Conservation (phyloP, 2,329 filamentous ascomycete genomes). For the Aspergillus floridensis region DNA sequence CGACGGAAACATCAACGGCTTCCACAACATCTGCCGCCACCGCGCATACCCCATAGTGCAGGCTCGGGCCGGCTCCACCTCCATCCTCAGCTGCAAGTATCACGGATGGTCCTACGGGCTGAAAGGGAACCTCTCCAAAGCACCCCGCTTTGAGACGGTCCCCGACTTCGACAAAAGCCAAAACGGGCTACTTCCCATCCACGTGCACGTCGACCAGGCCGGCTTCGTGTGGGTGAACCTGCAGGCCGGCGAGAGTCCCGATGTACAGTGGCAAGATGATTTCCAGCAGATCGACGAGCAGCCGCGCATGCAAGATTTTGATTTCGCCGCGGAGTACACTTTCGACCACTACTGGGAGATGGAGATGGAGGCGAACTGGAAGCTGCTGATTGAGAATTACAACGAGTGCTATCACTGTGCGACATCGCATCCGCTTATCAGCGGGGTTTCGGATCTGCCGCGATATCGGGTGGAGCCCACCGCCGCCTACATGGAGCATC, state of each 20-base stretch:
- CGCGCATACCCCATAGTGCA: slow-evolving; percentile 21
- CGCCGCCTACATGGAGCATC: slow-evolving; percentile 51
- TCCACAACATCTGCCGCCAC: slow-evolving; percentile 27
- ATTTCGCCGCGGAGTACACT: slow-evolving; percentile 20
- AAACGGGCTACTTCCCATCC: slow-evolving; percentile 19
- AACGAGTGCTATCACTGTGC: slow-evolving; percentile 29
- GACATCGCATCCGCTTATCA: slow-evolving; percentile 26
- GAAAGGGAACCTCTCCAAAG: slow-evolving; percentile 25
- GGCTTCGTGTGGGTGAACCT: slow-evolving; percentile 28
- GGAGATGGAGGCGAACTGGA: slow-evolving; percentile 25
- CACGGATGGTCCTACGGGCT: slow-evolving; percentile 28
- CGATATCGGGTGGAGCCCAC: slow-evolving; percentile 55
- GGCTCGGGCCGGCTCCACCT: slow-evolving; percentile 13
- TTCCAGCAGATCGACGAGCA: slow-evolving; percentile 20
- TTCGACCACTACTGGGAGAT: slow-evolving; percentile 29
- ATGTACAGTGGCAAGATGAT: slow-evolving; percentile 21
- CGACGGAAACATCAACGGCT: slow-evolving; percentile 16
- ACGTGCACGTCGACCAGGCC: slow-evolving; percentile 21
- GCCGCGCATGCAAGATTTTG: slow-evolving; percentile 23
- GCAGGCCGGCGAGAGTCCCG: slow-evolving; percentile 15
- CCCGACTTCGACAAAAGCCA: slow-evolving; percentile 19
- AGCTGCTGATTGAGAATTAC: slow-evolving; percentile 25
- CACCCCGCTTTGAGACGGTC: slow-evolving; percentile 23
- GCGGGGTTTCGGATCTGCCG: slow-evolving; percentile 51
- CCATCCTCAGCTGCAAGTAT: slow-evolving; percentile 24